A percentile compares a stretch with the other conserved stretches of the same genome.
Evolutionary conservation across 495 filamentous ascomycete species (phyloP).

Genomic region (Trypethelium eluteriae): DNA sequence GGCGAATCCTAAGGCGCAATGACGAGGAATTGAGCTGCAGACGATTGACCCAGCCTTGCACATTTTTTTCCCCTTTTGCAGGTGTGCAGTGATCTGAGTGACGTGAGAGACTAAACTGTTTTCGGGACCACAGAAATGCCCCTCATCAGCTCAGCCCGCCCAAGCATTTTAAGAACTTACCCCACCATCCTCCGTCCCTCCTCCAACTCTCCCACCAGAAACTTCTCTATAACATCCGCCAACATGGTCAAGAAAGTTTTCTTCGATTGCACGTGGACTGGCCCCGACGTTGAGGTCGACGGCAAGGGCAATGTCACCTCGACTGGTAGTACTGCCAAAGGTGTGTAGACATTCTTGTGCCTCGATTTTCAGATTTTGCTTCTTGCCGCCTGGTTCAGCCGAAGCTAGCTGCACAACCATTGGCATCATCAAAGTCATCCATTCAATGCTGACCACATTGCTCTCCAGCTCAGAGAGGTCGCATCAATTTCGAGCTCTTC

Average conservation of each 20-base stretch:
- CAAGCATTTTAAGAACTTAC: slow-evolving; percentile 13
- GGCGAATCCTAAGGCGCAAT: background rate
- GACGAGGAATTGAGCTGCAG: background rate
- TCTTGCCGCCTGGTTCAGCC: background rate
- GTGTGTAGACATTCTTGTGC: slow-evolving; percentile 44
- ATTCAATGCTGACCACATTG: slow-evolving; percentile 25
- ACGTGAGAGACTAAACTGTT: slow-evolving; percentile 6
- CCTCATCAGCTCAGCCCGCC: slow-evolving; percentile 15
- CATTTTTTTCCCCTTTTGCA: background rate
- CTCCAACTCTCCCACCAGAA: slow-evolving; percentile 42
- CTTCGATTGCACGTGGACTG: slow-evolving; percentile 63
- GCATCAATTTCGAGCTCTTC: slow-evolving; percentile 87
- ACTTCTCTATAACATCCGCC: slow-evolving; percentile 56
- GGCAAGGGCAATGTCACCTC: slow-evolving; percentile 45
- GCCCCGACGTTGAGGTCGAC: slow-evolving; percentile 50
- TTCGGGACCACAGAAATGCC: background rate
- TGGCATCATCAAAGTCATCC: background rate
- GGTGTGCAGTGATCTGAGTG: background rate
- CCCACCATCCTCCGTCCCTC: slow-evolving; percentile 22
- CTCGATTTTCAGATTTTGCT: slow-evolving; percentile 12
- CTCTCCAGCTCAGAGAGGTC: slow-evolving; percentile 59
- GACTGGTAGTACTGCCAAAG: slow-evolving; percentile 41
- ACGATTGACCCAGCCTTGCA: background rate
- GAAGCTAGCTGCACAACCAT: background rate
- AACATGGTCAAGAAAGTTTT: slow-evolving; percentile 60